Evolutionary conservation across 305 asterid genomes (phyloP), one percentile per base, ranked within the genome.

Genomic region (Caryopteris hybrid): DNA sequence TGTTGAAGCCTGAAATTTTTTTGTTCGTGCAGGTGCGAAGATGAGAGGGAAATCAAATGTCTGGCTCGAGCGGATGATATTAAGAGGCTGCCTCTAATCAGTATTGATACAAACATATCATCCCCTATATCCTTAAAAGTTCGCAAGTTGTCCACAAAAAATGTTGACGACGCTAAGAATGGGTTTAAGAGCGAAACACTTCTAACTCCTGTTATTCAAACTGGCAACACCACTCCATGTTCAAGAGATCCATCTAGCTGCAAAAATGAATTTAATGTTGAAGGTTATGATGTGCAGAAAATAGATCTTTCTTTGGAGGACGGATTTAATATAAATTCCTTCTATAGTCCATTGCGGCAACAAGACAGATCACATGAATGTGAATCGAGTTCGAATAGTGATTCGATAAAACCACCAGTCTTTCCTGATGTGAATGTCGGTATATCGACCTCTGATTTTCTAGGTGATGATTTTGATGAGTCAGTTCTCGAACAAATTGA

Each of bases 401-500:
- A 52, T 51, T 64, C 86, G 39, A 69, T 72, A 38, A 79, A 59
- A 73, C 83, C 83, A 60, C 53, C 51, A 55, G 66, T 38, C 29
- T 76, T 51, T 64, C 74, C 78, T 72, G 80, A 68, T 56, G 62
- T 13, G 46, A 52, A 64, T 64, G 79, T 46, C 67, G 63, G 77
- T 43, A 73, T 64, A 43, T 66, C 64, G 34, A 52, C 68, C 21
- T 22, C 83, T 66, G 66, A 42, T 72, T 72, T 66, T 22, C 68
- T 63, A 25, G 74, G 69, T 65, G 96, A 87, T 79, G 92, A 77
- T 81, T 85, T 93, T 69, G 95, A 93, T 61, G 97, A 88, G 38
- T 82, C 91, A 16, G 58, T 90, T 70, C 75, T 90, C 38, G 88
- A 83, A 68, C 87, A 87, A 78, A 88, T 93, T 66, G 99, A 90